Evolutionary conservation across 2,329 filamentous ascomycete genomes (phyloP), one percentile per base, ranked within the genome.

Genomic region (Sarocladium brachiariae): DNA sequence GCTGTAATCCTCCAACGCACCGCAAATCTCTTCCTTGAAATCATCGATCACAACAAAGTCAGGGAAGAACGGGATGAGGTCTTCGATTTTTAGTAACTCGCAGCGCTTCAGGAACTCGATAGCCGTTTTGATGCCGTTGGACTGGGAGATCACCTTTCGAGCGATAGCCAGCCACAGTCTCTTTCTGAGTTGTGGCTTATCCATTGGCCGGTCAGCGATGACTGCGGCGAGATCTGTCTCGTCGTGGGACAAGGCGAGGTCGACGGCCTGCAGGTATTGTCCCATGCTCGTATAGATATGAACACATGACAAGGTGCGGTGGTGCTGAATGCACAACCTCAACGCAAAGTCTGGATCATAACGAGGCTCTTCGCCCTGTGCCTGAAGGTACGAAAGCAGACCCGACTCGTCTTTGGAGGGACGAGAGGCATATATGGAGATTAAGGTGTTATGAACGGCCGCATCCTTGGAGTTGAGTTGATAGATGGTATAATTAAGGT

Each of bases 21-120:
- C 76, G 70, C 93, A 99, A 33, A 99, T 97, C 65, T 99, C 93
- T 56, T 97, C 91, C 64, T 97, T 96, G 77, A 99, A 99, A 66
- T 97, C 93, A 64, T 99, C 93, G 55, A 99, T 97, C 49, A 97
- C 87, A 21, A 97, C 90, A 63, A 99, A 99, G 65, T 99, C 93
- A 0, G 93, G 93, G 70, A 99, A 99, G 73, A 99, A 96, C 0
- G 93, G 93, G 35, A 99, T 97, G 25, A 99, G 71, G 61, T 99
- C 93, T 70, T 99, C 93, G 56, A 99, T 99, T 55, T 87, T 86
- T 46, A 99, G 80, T 11, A 97, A 76, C 54, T 96, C 90, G 65
- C 92, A 96, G 9, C 89, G 84, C 58, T 89, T 89, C 11, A 97
- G 77, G 62, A 99, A 96, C 54, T 95, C 89, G 57, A 99, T 95